A percentile compares a stretch with the other conserved stretches of the same genome.
phyloP scores from a whole-genome alignment of 2,329 filamentous ascomycete genomes.

The Ophiostoma quercus region DNA sequence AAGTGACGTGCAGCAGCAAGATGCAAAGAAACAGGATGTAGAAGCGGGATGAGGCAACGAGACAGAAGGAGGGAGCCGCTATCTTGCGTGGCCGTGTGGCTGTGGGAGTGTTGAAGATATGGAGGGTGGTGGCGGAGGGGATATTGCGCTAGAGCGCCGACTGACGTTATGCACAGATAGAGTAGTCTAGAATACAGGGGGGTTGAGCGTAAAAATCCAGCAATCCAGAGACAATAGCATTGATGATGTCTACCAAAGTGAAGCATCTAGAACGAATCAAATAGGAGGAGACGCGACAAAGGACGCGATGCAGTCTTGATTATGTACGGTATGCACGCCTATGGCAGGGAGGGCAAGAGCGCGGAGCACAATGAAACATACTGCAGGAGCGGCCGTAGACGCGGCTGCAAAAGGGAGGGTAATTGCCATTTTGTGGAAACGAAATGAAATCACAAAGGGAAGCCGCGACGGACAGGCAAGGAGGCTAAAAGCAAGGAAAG shows the following conservation, averaged over 20 bases:
- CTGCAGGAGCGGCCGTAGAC: neutral
- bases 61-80: neutral
- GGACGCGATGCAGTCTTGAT: conserved; percentile 1
- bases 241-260: neutral
- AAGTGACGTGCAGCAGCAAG: neutral
- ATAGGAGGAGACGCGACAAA: neutral
- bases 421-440: neutral
- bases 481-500: neutral
- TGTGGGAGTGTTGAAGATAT: neutral
- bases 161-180: neutral
- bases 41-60: neutral
- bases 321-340: neutral
- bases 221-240: neutral
- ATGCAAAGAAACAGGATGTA: neutral
- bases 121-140: neutral
- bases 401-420: neutral
- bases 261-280: neutral
- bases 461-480: neutral
- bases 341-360: conserved; percentile 7
- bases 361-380: neutral
- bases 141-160: neutral
- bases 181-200: neutral
- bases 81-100: conserved; percentile 11
- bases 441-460: neutral
- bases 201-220: neutral